These are phyloP conservation scores for Metarhizium humberi DNA, from an alignment of 2,329 filamentous ascomycete genomes.

Conservation along the genomic window DNA sequence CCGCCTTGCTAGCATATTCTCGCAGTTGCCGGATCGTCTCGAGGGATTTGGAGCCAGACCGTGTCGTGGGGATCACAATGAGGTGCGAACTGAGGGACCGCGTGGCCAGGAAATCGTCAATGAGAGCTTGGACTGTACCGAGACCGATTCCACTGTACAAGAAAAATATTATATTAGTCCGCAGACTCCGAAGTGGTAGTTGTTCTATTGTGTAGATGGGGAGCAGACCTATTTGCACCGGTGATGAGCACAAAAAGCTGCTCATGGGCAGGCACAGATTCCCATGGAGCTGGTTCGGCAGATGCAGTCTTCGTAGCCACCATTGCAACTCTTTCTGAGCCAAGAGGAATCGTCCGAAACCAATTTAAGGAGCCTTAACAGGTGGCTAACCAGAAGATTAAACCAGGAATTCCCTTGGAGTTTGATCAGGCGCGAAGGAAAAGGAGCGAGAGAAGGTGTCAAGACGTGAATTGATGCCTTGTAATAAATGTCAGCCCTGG, in stretches of 20 bases:
- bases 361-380: too few species aligned
- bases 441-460: too few species aligned
- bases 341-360: not conserved
- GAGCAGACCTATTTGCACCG: slow-evolving; percentile 69
- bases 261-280: slow-evolving; percentile 26
- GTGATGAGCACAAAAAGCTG: slow-evolving; percentile 65
- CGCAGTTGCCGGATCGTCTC: slow-evolving; percentile 60
- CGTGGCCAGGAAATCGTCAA: slow-evolving; percentile 76
- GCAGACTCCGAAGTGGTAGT: not conserved
- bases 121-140: slow-evolving; percentile 72
- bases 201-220: not conserved
- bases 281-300: slow-evolving; percentile 23
- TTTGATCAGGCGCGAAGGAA: too few species aligned
- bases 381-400: too few species aligned
- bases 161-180: not conserved
- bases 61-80: slow-evolving; percentile 75
- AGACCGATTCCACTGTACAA: slow-evolving; percentile 70
- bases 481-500: too few species aligned
- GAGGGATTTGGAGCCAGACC: slow-evolving; percentile 62
- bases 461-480: too few species aligned
- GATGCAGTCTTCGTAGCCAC: not conserved
- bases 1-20: slow-evolving; percentile 42
- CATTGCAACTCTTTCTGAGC: not conserved
- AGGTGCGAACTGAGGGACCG: slow-evolving; percentile 60
- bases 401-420: too few species aligned